Conservation (phyloP, 257 asterid species). For the Plantago major region DNA sequence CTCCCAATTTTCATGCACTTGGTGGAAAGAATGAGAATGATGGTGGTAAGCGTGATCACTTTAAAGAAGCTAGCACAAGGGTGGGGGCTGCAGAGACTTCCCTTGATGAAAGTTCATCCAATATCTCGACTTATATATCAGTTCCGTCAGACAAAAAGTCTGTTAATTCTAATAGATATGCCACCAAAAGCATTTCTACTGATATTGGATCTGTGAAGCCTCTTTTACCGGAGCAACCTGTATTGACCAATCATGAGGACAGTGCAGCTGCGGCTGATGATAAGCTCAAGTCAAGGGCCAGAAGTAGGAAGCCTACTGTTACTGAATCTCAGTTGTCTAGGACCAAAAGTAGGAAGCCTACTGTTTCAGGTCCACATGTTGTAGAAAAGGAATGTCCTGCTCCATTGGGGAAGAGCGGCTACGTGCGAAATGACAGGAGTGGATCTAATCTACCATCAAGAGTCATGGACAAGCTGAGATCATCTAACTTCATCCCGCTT, state of each 20-base stretch:
- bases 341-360: conserved; percentile 21
- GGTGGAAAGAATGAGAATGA: conserved; percentile 24
- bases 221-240: conserved; percentile 26
- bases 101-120: conserved; percentile 28
- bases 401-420: conserved; percentile 24
- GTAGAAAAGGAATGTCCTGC: conserved; percentile 25
- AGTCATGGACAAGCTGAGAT: conserved; percentile 43
- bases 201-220: conserved; percentile 26
- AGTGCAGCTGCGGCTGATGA: conserved; percentile 19
- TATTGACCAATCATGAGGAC: conserved; percentile 17
- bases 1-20: conserved; percentile 23
- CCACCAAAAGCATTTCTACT: conserved; percentile 13
- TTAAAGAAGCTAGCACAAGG: conserved; percentile 22
- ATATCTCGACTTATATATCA: conserved; percentile 23
- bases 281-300: conserved; percentile 19
- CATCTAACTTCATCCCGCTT: conserved; percentile 30
- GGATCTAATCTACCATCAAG: conserved; percentile 33
- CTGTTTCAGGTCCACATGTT: conserved; percentile 25
- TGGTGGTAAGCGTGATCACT: conserved; percentile 18
- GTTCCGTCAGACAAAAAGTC: conserved; percentile 25
- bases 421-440: conserved; percentile 24
- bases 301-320: conserved; percentile 25
- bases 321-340: conserved; percentile 29
- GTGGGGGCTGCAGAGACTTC: conserved; percentile 18
- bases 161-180: conserved; percentile 26